Evolutionary conservation across 768 basidiomycete species (phyloP), one percentile per base, ranked within the genome.

Genomic region (Dioszegia aurantiaca): DNA sequence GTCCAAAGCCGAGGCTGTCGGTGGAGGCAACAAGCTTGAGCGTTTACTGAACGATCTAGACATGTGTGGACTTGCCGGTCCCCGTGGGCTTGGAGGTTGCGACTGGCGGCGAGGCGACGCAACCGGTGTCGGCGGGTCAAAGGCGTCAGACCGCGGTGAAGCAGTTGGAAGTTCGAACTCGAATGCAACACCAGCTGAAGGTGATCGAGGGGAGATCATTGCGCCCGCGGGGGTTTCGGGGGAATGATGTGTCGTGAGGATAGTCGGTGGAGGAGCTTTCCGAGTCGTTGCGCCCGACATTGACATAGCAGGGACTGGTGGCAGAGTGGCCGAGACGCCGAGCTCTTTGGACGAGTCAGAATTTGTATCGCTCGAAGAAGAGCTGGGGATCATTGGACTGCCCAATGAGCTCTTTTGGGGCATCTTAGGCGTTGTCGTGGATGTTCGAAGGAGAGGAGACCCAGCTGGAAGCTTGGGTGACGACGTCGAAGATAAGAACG

Each of bases 161-260:
- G 60, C 62, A 16, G 73, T 77, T 2, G 71, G 68, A 9, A 77
- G 56, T 54, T 77, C 75, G 55, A 77, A 77, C 40, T 77, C 75
- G 57, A 77, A 77, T 2, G 65, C 58, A 16, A 66, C 63, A 39
- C 31, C 36, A 17, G 52, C 57, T 4, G 58, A 55, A 6, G 57
- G 36, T 10, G 47, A 39, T 26, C 23, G 27, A 11, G 24, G 24
- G 12, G 44, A 16, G 8, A 14, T 53, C 31, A 44, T 23, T 16
- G 37, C 54, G n/a, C 33, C 4, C 4, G 47, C 36, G 14, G 60
- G 27, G 19, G n/a, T 21, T 30, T 53, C 44, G 23, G 52, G 56
- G 17, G 57, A 39, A 12, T 52, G 62, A 0, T 65, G 57, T 4
- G 54, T 46, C 21, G 61, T 67, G 3, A 60, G 28, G 36, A 70